Base-by-base conservation (phyloP, 169 alveolate species). In the Sarcocystis neurona region DNA sequence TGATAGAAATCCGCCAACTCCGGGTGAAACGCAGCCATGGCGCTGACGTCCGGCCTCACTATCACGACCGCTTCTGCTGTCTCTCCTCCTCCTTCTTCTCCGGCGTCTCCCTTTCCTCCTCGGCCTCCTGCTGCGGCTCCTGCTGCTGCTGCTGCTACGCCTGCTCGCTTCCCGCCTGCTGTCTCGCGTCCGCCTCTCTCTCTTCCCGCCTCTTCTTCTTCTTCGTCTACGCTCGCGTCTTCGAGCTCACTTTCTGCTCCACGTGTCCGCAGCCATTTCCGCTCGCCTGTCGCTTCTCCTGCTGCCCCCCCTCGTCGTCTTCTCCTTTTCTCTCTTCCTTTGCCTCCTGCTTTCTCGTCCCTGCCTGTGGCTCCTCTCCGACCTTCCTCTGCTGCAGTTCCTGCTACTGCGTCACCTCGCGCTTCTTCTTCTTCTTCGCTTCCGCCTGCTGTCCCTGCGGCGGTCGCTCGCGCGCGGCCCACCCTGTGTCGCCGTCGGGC, bases 11-110 rank as follows among this genome's bases (percentile, higher is more conserved):
- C 18, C 18, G 79, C 30, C n/a, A 70, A 30, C 44, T 70, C 79
- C 5, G 79, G 79, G 5, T 70, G 79, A 70, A 70, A 70, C 20
- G 79, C 47, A 70, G 79, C 44, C 47, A 70, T 5, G 37, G 50
- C 37, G 46, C 37, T 47, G 4, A 70, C n/a, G 47, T 82, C 88
- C 23, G 66, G 70, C 72, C 56, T 63, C 44, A 30, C 75, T 63
- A 43, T 37, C 1, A 12, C n/a, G 3, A 10, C 70, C 70, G 23
- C 23, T 12, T 27, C 70, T 2, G 75, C 75, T 18, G 12, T 63
- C 75, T 63, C 75, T n/a, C 46, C 44, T 1, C 8, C 75, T 58
- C 39, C 18, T 27, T 27, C 2, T 27, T 34, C n/a, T 12, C 30
- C n/a, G 70, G 39, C 70, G 8, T 34, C 41, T 1, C 20, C 75